phyloP scores from a whole-genome alignment of 257 asterid genomes.

The Verbena officinalis region DNA sequence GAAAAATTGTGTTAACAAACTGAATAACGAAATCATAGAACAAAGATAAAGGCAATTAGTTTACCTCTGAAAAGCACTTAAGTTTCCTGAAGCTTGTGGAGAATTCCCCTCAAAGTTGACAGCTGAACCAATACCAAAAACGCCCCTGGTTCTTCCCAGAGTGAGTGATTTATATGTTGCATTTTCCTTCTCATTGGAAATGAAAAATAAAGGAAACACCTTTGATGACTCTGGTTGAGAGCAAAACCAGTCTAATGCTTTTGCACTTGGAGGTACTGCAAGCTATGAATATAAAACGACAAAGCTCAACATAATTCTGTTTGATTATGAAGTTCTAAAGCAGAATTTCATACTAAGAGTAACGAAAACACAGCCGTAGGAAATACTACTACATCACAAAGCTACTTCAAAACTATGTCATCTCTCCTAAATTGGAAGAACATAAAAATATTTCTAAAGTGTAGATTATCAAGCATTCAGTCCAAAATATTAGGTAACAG shows the following conservation, averaged over 20 bases:
- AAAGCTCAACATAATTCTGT: conserved; percentile 6
- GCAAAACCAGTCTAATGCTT: conserved; percentile 87
- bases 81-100: conserved; percentile 40
- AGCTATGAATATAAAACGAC: conserved; percentile 50
- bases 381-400: conserved; percentile 6
- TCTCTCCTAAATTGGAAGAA: conserved; percentile 11
- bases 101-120: conserved; percentile 55
- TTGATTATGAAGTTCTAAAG: conserved; percentile 20
- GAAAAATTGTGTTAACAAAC: conserved; percentile 27
- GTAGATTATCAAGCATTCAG: conserved; percentile 7
- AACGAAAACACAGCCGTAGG: neutral
- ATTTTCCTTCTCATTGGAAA: conserved; percentile 71
- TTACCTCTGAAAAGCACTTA: conserved; percentile 55
- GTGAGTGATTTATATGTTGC: conserved; percentile 63
- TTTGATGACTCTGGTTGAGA: conserved; percentile 73
- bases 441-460: conserved; percentile 1
- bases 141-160: conserved; percentile 76
- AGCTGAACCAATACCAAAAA: conserved; percentile 92
- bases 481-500: conserved; percentile 15
- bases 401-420: neutral
- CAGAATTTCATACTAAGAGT: conserved; percentile 2
- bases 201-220: conserved; percentile 71
- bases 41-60: conserved; percentile 15
- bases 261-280: conserved; percentile 96
- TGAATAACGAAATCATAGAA: conserved; percentile 5